Base-by-base conservation (phyloP, 257 asterid species). In the Nicotiana tabacum region DNA sequence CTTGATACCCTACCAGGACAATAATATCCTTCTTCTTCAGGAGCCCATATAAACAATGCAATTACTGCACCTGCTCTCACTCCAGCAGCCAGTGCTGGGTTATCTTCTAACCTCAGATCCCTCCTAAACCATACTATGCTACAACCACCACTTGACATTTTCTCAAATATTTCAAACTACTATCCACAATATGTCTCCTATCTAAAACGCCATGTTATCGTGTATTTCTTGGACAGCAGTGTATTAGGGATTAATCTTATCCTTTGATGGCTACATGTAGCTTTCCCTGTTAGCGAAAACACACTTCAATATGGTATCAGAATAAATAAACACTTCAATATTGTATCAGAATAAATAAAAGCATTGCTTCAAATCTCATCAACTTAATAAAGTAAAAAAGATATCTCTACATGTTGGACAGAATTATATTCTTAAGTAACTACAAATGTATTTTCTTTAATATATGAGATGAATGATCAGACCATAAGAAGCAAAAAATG, bases 71-170 rank as follows among this genome's bases (percentile, higher is more conserved):
- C 98, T 12, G 93, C 85, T 78, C 98, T 91, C 4, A 93, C 97
- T 21, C 90, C 97, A 61, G 98, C 97, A 60, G 93, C 91, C 82
- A 95, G 82, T 21, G 98, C 98, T 69, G 98, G 99, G 83, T 95
- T 95, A 56, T 95, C 98, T 82, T 95, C 99, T 57, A 95, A 90
- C 77, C 99, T 91, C 84, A 95, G 94, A 90, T 95, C 99, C 86
- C 98, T 93, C 90, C 99, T 92, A 82, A 95, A 92, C 99, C 99
- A 95, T 48, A 93, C 98, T 87, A 95, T 91, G 83, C 93, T 91
- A 56, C 96, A 92, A 29, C 94, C 92, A 76, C 96, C 90, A 67
- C 95, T 82, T 55, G 96, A 64, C 93, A 91, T 88, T 81, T 66
- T 87, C 83, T 85, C 27, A 69, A 69, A 16, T 37, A 13, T 37